phyloP scores from a whole-genome alignment of 768 basidiomycete genomes.

The Wakefieldia striispora region DNA sequence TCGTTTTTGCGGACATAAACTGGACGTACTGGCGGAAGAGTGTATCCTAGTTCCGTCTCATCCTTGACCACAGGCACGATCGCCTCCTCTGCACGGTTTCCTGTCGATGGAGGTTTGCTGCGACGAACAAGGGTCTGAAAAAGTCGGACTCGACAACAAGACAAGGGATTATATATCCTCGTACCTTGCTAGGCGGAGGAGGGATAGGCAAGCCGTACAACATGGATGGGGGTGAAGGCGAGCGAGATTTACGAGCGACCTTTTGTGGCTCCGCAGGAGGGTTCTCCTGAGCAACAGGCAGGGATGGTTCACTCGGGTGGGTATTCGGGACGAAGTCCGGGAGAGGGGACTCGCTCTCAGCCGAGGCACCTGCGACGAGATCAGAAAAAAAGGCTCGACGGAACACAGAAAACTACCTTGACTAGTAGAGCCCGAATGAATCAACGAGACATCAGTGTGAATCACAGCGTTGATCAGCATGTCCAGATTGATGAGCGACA shows the following conservation, averaged over 20 bases:
- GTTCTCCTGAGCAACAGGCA: constrained; percentile 21
- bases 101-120: constrained; percentile 13
- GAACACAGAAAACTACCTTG: constrained; percentile 16
- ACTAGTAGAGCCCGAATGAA: constrained; percentile 23
- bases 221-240: constrained; percentile 21
- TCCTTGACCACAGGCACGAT: constrained; percentile 3
- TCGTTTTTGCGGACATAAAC: not conserved
- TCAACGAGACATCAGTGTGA: constrained; percentile 33
- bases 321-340: constrained; percentile 55
- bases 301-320: constrained; percentile 48
- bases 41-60: constrained; percentile 13
- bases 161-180: not conserved
- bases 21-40: constrained; percentile 26
- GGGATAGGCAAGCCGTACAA: constrained; percentile 18
- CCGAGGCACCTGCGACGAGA: not conserved
- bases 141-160: not conserved
- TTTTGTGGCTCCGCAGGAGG: constrained; percentile 16
- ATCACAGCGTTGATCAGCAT: constrained; percentile 53
- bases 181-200: constrained; percentile 27
- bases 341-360: constrained; percentile 34
- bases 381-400: not conserved
- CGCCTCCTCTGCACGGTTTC: constrained; percentile 6
- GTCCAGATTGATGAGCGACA: constrained; percentile 45
- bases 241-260: constrained; percentile 3
- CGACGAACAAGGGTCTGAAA: constrained; percentile 27